Conservation (phyloP, 1,284 basidiomycete species). For the Sporisorium iseilematis-ciliati region DNA sequence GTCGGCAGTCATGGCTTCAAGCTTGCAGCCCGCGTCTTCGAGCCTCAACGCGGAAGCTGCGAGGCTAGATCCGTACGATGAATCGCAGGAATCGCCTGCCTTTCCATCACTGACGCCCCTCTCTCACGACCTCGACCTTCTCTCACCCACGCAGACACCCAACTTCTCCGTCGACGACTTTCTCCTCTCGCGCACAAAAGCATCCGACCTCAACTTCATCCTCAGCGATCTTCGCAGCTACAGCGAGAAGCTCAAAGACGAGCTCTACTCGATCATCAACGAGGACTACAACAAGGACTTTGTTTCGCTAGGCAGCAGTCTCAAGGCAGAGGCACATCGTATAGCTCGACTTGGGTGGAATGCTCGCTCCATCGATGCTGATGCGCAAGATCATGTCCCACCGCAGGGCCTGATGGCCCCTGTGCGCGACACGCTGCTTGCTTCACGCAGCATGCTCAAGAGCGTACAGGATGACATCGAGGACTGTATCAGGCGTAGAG, state of each 20-base stretch:
- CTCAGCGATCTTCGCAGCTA: constrained; percentile 88
- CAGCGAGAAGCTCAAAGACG: constrained; percentile 84
- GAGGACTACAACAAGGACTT: constrained; percentile 98
- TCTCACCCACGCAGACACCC: constrained; percentile 73
- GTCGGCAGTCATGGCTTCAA: constrained; percentile 5
- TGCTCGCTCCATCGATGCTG: background rate
- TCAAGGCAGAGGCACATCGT: constrained; percentile 45
- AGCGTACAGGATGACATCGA: constrained; percentile 82
- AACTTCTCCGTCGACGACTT: constrained; percentile 87
- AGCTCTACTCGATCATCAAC: constrained; percentile 93
- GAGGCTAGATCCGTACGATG: background rate
- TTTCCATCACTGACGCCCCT: constrained; percentile 82
- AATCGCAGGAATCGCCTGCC: constrained; percentile 5
- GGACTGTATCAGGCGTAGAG: constrained; percentile 81
- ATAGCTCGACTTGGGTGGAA: constrained; percentile 45
- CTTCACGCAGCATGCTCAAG: constrained; percentile 73
- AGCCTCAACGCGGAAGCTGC: constrained; percentile 3
- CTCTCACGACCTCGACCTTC: constrained; percentile 81
- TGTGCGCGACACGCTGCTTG: constrained; percentile 35
- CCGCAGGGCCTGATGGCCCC: constrained; percentile 41
- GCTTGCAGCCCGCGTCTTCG: constrained; percentile 15
- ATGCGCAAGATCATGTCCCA: background rate
- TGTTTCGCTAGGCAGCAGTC: constrained; percentile 81
- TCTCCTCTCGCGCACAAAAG: constrained; percentile 85
- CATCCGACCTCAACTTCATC: constrained; percentile 84